Conservation (phyloP, 2,329 filamentous ascomycete species). For the Pseudocercospora vitis region DNA sequence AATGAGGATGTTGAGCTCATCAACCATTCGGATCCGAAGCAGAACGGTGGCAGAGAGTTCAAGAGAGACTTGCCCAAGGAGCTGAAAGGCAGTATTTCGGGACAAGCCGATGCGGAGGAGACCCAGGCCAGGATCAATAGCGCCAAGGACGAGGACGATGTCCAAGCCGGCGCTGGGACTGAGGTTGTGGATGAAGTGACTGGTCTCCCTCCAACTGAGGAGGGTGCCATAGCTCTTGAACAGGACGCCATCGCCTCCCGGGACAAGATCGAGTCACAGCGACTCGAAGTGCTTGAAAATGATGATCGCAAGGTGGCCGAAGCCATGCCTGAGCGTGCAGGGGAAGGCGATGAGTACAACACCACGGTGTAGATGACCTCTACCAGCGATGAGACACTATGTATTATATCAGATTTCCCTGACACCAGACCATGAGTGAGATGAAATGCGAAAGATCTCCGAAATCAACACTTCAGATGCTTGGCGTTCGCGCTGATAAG, state of each 20-base stretch:
- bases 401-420: no score
- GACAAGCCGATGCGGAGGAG: constrained; percentile 24
- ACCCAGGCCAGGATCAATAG: constrained; percentile 23
- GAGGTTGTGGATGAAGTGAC: constrained; percentile 8
- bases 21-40: constrained; percentile 54
- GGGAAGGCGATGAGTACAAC: constrained; percentile 49
- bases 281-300: constrained; percentile 43
- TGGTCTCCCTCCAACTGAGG: constrained; percentile 21
- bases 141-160: constrained; percentile 18
- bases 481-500: no score
- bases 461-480: no score
- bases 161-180: constrained; percentile 14
- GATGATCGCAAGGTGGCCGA: constrained; percentile 40
- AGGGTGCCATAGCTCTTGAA: constrained; percentile 34
- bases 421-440: no score
- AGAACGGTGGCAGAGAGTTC: constrained; percentile 17
- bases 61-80: constrained; percentile 10
- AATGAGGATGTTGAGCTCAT: constrained; percentile 84
- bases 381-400: no score
- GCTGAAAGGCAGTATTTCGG: constrained; percentile 22
- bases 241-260: constrained; percentile 43
- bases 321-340: constrained; percentile 47
- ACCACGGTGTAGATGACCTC: constrained; percentile 52
- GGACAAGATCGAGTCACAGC: constrained; percentile 42
- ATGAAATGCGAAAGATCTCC: no score